A percentile compares a stretch with the other conserved stretches of the same genome.
These are phyloP conservation scores for Fragaria iinumae DNA, from an alignment of 306 rosid species.

Conservation along the genomic window DNA sequence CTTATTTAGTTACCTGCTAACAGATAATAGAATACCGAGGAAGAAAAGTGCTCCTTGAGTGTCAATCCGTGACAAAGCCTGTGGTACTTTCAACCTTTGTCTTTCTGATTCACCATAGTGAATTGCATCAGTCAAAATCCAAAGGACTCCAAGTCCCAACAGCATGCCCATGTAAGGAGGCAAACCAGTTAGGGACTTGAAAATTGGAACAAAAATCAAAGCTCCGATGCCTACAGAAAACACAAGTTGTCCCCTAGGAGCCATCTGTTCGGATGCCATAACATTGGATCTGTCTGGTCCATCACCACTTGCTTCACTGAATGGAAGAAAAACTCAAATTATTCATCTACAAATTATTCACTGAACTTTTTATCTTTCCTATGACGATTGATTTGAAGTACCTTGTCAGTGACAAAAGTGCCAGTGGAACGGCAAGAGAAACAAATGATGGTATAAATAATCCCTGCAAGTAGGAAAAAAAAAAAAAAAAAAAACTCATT, in stretches of 20 bases:
- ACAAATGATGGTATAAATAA: slow-evolving; percentile 69
- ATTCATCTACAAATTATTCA: slow-evolving; percentile 20
- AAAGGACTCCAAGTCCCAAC: slow-evolving; percentile 91
- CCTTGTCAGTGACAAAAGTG: slow-evolving; percentile 86
- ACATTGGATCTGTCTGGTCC: slow-evolving; percentile 51
- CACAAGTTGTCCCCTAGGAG: slow-evolving; percentile 93
- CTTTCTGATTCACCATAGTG: slow-evolving; percentile 94
- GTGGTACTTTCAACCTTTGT: slow-evolving; percentile 88
- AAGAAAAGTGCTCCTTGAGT: slow-evolving; percentile 92
- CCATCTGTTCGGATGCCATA: slow-evolving; percentile 86
- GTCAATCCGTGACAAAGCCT: slow-evolving; percentile 90
- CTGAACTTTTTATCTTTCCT: slow-evolving; percentile 20
- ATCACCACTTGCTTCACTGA: slow-evolving; percentile 79
- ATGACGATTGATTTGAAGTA: slow-evolving; percentile 29
- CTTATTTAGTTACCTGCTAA: slow-evolving; percentile 60
- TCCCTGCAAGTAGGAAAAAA: slow-evolving; percentile 39
- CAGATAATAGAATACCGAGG: slow-evolving; percentile 92
- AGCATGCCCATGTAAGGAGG: slow-evolving; percentile 95
- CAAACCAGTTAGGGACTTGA: slow-evolving; percentile 86
- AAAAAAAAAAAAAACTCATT: not conserved
- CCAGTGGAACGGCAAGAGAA: slow-evolving; percentile 83
- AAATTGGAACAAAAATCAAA: slow-evolving; percentile 82
- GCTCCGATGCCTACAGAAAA: slow-evolving; percentile 87
- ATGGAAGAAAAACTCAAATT: slow-evolving; percentile 27
- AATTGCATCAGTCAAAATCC: slow-evolving; percentile 97